Conservation (phyloP, 306 rosid species). For the Pachyrhizus erosus region DNA sequence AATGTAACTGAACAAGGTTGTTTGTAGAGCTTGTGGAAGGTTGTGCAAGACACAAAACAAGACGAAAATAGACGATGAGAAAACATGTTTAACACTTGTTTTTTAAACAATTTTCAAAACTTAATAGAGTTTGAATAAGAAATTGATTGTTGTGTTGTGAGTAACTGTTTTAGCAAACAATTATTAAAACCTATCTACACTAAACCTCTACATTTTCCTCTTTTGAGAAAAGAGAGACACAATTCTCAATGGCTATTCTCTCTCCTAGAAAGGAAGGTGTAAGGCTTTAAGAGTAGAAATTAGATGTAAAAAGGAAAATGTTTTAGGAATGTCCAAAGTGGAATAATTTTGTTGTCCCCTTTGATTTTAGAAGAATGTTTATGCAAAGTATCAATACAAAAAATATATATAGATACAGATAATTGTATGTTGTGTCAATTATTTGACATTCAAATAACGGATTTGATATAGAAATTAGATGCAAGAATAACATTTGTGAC, state of each 20-base stretch:
- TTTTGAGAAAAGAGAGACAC: neutral
- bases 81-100: too few species aligned
- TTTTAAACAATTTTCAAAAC: too few species aligned
- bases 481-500: neutral
- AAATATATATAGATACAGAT: neutral
- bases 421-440: neutral
- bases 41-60: too few species aligned
- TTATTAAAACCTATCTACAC: too few species aligned
- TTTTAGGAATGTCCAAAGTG: neutral
- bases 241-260: neutral
- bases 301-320: neutral
- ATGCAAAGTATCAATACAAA: neutral
- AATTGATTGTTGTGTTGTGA: too few species aligned
- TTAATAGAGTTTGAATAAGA: too few species aligned
- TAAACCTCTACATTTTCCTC: neutral
- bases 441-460: neutral
- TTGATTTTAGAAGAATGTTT: neutral
- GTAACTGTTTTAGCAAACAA: too few species aligned
- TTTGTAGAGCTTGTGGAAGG: too few species aligned
- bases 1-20: too few species aligned
- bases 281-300: neutral
- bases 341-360: neutral
- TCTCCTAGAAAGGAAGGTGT: neutral
- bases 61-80: too few species aligned
- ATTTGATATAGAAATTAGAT: neutral